A percentile compares a stretch with the other conserved stretches of the same genome.
These are phyloP conservation scores for Amylostereum areolatum DNA, from an alignment of 1,284 basidiomycete genomes.

Conservation along the genomic window DNA sequence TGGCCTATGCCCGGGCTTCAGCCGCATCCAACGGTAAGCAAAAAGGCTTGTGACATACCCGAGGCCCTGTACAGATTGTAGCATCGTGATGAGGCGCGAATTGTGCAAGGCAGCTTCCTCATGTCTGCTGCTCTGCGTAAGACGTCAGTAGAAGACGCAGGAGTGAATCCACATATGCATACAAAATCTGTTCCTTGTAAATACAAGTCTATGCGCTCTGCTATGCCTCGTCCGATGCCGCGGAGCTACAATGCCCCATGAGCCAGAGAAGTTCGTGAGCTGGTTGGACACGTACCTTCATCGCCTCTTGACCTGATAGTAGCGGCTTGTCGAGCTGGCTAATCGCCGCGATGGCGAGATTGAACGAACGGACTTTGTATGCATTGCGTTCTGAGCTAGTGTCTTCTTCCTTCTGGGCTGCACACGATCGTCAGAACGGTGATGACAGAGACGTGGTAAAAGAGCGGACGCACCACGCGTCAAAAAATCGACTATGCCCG, in stretches of 20 bases:
- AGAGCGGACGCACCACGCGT: constrained; percentile 26
- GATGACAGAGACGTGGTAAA: not conserved
- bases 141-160: constrained; percentile 4
- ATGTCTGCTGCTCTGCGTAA: constrained; percentile 8
- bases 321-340: constrained; percentile 33
- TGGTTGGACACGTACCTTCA: constrained; percentile 22
- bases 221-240: constrained; percentile 36
- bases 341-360: constrained; percentile 37
- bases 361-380: constrained; percentile 47
- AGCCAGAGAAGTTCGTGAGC: not conserved
- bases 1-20: constrained; percentile 19
- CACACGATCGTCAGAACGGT: not conserved
- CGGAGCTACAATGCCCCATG: constrained; percentile 24
- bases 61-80: constrained; percentile 25
- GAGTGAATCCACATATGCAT: constrained; percentile 17
- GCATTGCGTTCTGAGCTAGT: constrained; percentile 29
- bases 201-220: constrained; percentile 33
- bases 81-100: constrained; percentile 10
- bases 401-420: constrained; percentile 40
- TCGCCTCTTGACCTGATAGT: constrained; percentile 33
- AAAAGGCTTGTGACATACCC: constrained; percentile 18
- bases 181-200: constrained; percentile 30
- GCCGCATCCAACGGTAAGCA: constrained; percentile 23
- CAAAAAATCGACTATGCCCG: constrained; percentile 36
- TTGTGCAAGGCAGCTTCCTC: constrained; percentile 1